Base-by-base conservation (phyloP, 768 basidiomycete species). In the Xerocomellus amylosporus region DNA sequence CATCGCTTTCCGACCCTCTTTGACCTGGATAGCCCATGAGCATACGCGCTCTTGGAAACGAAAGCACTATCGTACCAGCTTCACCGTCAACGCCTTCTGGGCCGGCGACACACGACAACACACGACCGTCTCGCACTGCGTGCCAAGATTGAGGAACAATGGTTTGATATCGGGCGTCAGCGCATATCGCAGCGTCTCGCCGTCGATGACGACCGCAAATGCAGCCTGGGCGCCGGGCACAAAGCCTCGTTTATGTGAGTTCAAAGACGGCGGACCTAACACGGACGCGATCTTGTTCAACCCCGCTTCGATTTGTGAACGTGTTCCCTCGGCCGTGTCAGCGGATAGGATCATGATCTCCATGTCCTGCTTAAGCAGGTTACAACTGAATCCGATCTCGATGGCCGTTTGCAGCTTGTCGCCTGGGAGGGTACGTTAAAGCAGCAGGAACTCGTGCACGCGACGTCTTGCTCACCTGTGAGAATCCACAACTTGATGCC, bases 401-500 rank as follows among this genome's bases (percentile, higher is more conserved):
- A 99, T 98, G 14, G 96, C 96, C 1, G 96, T 99, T 71, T 98
- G 95, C 1, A 98, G 78, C 72, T 99, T 99, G 74, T 99, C 96
- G 26, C 95, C 91, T 88, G 58, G 5, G 37, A 26, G 22, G 5
- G n/a, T 7, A 17, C 0, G 3, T 48, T 42, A n/a, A 40, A 45
- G 15, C 7, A 10, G 22, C 22, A 20, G 20, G 24, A 12, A 37
- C 46, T 15, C 45, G 37, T 15, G 13, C 22, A 40, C 2, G 8
- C 39, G 5, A 51, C 49, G 34, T 8, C 33, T 69, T 74, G 5
- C 68, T 56, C 53, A 88, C 90, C 94, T 34, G 96, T 98, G 46
- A 98, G 74, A 70, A 98, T 96, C 96, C 96, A 99, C 2, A 99
- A 71, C 73, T 98, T 99, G 76, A 99, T 97, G 13, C 96, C 96